These are phyloP conservation scores for Tolypocladium cylindrosporum DNA, from an alignment of 2,329 filamentous ascomycete genomes.

Conservation along the genomic window DNA sequence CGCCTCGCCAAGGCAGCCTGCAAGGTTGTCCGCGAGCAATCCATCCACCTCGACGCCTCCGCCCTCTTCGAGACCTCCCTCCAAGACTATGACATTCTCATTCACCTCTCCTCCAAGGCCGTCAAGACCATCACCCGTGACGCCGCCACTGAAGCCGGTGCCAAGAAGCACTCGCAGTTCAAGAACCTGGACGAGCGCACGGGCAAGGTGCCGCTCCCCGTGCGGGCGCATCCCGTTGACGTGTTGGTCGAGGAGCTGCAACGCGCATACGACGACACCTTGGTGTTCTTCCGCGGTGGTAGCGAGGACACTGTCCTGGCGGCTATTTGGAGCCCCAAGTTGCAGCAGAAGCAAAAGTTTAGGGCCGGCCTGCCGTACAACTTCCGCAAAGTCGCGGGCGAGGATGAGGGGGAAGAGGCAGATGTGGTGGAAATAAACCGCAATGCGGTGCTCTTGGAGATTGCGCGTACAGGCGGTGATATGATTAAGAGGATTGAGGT, in stretches of 20 bases:
- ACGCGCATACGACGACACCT: conserved; percentile 52
- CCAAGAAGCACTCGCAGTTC: conserved; percentile 44
- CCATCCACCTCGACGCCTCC: conserved; percentile 36
- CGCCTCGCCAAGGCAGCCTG: conserved; percentile 69
- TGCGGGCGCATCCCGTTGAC: conserved; percentile 50
- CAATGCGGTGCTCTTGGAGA: conserved; percentile 59
- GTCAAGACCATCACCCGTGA: conserved; percentile 31
- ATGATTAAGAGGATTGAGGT: conserved; percentile 59
- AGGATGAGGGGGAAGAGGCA: conserved; percentile 24
- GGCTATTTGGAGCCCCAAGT: conserved; percentile 47
- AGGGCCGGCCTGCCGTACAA: conserved; percentile 60
- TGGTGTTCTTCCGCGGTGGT: conserved; percentile 75
- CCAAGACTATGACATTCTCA: conserved; percentile 75
- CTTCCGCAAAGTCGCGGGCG: conserved; percentile 24
- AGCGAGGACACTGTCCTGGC: conserved; percentile 44
- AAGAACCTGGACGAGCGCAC: conserved; percentile 68
- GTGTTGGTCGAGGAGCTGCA: conserved; percentile 60
- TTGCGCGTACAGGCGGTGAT: conserved; percentile 56
- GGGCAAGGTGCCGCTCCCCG: conserved; percentile 29
- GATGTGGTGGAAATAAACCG: conserved; percentile 55
- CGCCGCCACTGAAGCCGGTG: conserved; percentile 22
- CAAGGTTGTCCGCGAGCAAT: conserved; percentile 45
- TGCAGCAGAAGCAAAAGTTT: conserved; percentile 46
- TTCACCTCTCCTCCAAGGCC: conserved; percentile 55
- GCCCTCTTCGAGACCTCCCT: conserved; percentile 63